Percentiles rank a stretch among this genome's conserved stretches.
phyloP scores from a whole-genome alignment of 164 flowering plant genomes.

The Platanus orientalis region DNA sequence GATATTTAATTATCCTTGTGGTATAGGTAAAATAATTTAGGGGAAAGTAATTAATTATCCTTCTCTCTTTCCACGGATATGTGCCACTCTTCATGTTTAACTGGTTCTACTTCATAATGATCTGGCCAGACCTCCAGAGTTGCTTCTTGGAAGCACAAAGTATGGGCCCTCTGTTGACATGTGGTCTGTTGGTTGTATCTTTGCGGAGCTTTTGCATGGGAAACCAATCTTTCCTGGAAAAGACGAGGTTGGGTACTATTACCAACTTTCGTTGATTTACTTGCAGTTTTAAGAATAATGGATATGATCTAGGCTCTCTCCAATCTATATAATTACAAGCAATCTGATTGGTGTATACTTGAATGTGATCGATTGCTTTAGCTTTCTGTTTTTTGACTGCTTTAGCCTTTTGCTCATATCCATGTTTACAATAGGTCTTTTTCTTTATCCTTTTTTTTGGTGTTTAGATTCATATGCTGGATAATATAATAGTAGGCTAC shows the following conservation, averaged over 20 bases:
- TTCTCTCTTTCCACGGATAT: not conserved
- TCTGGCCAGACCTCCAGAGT: slow-evolving; percentile 86
- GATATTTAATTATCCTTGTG: not conserved
- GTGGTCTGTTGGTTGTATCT: slow-evolving; percentile 99
- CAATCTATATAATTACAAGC: not conserved
- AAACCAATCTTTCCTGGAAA: slow-evolving; percentile 91
- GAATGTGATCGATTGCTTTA: too few species aligned
- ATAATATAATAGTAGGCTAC: too few species aligned
- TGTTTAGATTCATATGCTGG: too few species aligned
- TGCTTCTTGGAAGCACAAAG: slow-evolving; percentile 91
- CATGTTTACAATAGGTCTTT: too few species aligned
- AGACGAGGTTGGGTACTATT: slow-evolving; percentile 54
- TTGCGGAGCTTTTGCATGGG: slow-evolving; percentile 90
- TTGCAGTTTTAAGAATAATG: not conserved
- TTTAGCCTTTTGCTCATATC: too few species aligned
- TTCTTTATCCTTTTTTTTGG: too few species aligned
- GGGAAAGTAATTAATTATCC: not conserved
- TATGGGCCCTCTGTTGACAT: slow-evolving; percentile 98
- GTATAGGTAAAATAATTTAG: too few species aligned
- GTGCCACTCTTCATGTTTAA: not conserved
- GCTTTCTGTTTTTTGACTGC: too few species aligned
- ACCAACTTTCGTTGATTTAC: not conserved
- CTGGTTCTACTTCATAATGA: slow-evolving; percentile 13
- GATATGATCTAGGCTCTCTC: not conserved
- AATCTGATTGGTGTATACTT: too few species aligned